Percentiles rank a stretch among this genome's conserved stretches.
phyloP scores from a whole-genome alignment of 176 grass and related monocot genomes.

The Ensete ventricosum region DNA sequence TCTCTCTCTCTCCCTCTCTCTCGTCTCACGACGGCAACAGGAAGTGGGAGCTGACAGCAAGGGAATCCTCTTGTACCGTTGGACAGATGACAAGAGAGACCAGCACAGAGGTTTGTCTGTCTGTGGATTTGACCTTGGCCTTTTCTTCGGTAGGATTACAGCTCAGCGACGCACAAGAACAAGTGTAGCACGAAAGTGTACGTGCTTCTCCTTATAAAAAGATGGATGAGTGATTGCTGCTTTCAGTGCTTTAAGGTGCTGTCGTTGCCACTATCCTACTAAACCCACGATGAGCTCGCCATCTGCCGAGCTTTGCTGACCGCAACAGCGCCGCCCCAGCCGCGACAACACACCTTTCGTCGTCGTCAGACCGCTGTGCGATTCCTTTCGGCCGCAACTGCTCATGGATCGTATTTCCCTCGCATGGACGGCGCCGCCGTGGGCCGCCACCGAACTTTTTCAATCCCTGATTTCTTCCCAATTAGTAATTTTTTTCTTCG shows the following conservation, averaged over 20 bases:
- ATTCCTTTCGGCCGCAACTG: neutral
- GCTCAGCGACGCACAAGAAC: neutral
- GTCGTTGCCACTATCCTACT: neutral
- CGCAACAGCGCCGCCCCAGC: neutral
- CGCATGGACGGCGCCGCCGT: neutral
- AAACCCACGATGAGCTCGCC: neutral
- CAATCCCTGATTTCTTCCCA: no score
- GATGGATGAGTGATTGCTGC: neutral
- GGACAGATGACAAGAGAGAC: no score
- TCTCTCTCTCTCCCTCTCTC: neutral
- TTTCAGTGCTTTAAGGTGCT: neutral
- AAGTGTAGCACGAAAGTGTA: neutral
- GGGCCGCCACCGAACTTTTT: neutral
- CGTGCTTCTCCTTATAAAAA: neutral
- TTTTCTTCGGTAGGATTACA: no score
- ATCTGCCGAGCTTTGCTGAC: conserved; percentile 23
- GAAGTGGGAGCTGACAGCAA: neutral
- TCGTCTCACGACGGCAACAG: neutral
- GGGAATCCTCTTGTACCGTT: neutral
- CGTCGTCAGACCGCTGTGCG: neutral
- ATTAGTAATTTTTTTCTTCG: no score
- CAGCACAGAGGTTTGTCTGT: no score
- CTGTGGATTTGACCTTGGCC: no score
- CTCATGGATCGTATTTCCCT: neutral
- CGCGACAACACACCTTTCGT: neutral